These are phyloP conservation scores for Leccinum proliferum DNA, from an alignment of 1,284 basidiomycete genomes.

Conservation along the genomic window DNA sequence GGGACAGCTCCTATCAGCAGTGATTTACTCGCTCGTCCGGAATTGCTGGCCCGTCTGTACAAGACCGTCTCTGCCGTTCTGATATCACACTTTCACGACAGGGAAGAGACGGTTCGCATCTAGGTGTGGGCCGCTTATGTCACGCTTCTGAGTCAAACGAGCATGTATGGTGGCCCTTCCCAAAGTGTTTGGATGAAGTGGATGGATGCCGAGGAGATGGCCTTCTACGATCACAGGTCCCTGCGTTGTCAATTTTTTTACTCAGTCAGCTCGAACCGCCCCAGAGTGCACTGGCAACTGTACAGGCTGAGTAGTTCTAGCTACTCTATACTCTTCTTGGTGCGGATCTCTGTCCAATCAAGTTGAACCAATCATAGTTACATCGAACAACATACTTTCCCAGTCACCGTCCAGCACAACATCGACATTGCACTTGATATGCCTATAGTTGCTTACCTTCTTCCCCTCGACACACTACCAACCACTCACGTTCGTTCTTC, in stretches of 20 bases:
- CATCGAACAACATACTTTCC: conserved; percentile 41
- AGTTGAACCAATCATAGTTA: conserved; percentile 54
- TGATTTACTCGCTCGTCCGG: conserved; percentile 89
- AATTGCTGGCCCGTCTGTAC: conserved; percentile 76
- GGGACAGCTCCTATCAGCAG: conserved; percentile 81
- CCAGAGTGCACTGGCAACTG: conserved; percentile 70
- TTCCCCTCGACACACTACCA: conserved; percentile 84
- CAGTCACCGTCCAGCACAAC: conserved; percentile 63
- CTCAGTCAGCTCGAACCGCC: conserved; percentile 78
- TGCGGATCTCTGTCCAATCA: conserved; percentile 80
- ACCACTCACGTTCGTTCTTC: conserved; percentile 66
- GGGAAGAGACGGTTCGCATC: conserved; percentile 95
- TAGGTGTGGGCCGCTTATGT: conserved; percentile 91
- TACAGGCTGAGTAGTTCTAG: conserved; percentile 84
- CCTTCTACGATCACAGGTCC: conserved; percentile 73
- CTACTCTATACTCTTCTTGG: conserved; percentile 74
- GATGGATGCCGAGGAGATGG: conserved; percentile 73
- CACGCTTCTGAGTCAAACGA: conserved; percentile 76
- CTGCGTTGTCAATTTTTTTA: conserved; percentile 74
- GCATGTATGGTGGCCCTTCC: conserved; percentile 58
- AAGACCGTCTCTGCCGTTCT: conserved; percentile 83
- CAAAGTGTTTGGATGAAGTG: conserved; percentile 47
- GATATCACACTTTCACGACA: conserved; percentile 88
- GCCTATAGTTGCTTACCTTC: conserved; percentile 78
- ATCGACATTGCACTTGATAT: conserved; percentile 72